Conservation (phyloP, 2,329 filamentous ascomycete genomes). For the Claviceps quebecensis region DNA sequence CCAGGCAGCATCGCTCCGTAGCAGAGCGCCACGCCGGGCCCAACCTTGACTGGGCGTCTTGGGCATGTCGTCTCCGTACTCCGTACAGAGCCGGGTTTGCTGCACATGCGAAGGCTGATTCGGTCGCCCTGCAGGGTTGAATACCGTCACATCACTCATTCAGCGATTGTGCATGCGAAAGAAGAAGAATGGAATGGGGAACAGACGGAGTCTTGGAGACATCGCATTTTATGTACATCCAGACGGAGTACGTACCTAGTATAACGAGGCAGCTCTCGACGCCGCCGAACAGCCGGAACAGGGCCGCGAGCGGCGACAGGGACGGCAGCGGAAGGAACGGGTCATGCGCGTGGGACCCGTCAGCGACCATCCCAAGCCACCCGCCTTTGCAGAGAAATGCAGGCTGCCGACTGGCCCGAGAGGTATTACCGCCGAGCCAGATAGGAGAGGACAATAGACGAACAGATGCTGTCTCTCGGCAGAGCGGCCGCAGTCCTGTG, state of each 20-base stretch:
- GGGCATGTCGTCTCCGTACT: background rate
- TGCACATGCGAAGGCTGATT: background rate
- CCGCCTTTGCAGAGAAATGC: background rate
- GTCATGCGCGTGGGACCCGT: background rate
- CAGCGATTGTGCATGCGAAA: background rate
- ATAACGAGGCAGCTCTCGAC: too few species aligned
- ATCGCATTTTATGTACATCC: too few species aligned
- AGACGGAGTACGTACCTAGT: too few species aligned
- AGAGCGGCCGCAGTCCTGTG: background rate
- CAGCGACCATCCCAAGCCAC: background rate
- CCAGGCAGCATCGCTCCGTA: background rate
- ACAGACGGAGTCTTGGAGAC: too few species aligned
- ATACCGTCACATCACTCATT: background rate
- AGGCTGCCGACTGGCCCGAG: slow-evolving; percentile 3
- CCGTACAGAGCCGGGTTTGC: background rate
- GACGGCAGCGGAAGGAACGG: background rate
- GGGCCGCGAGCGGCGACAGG: background rate
- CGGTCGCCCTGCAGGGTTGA: background rate
- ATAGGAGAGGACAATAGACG: background rate
- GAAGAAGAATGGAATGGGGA: too few species aligned
- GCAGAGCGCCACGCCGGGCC: background rate
- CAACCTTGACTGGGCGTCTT: background rate
- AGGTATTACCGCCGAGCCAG: background rate
- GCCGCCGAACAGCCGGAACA: background rate
- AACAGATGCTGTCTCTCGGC: slow-evolving; percentile 2